phyloP scores from a whole-genome alignment of 176 grass and related monocot genomes.

The Saccharum officinarum region DNA sequence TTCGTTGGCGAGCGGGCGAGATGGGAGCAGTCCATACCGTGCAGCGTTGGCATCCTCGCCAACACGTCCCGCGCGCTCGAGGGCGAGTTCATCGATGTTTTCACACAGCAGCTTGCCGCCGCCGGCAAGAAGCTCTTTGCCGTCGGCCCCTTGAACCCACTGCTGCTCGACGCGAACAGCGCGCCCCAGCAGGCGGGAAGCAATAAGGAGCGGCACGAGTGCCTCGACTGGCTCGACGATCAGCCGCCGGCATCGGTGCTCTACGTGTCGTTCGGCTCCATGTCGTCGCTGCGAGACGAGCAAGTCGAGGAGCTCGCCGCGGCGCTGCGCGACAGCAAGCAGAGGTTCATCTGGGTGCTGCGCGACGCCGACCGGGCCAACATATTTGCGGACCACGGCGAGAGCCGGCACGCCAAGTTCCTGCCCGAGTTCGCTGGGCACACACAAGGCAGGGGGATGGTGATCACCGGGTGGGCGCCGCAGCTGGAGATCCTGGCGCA shows the following conservation, averaged over 20 bases:
- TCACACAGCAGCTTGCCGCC: neutral
- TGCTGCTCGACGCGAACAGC: neutral
- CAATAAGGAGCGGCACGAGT: neutral
- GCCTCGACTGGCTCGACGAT: neutral
- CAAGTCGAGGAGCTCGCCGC: neutral
- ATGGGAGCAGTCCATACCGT: neutral
- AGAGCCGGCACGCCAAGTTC: constrained; percentile 11
- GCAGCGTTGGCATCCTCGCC: neutral
- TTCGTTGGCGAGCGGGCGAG: neutral
- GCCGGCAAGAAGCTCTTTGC: neutral
- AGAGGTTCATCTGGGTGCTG: constrained; percentile 73
- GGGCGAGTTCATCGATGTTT: neutral
- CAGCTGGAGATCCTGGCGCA: constrained; percentile 72
- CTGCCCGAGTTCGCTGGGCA: constrained; percentile 1
- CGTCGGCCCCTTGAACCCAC: neutral
- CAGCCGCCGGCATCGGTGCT: neutral
- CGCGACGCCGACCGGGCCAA: constrained; percentile 52
- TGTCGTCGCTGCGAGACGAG: neutral
- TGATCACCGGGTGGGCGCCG: constrained; percentile 70
- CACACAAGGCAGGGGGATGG: constrained; percentile 32
- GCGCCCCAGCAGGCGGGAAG: neutral
- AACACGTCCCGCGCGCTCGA: neutral
- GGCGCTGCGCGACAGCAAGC: constrained; percentile 29
- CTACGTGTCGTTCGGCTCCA: neutral
- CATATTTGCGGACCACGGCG: constrained; percentile 44